Evolutionary conservation across 768 basidiomycete species (phyloP), one percentile per base, ranked within the genome.

Genomic region (Macrolepiota dolichaula): DNA sequence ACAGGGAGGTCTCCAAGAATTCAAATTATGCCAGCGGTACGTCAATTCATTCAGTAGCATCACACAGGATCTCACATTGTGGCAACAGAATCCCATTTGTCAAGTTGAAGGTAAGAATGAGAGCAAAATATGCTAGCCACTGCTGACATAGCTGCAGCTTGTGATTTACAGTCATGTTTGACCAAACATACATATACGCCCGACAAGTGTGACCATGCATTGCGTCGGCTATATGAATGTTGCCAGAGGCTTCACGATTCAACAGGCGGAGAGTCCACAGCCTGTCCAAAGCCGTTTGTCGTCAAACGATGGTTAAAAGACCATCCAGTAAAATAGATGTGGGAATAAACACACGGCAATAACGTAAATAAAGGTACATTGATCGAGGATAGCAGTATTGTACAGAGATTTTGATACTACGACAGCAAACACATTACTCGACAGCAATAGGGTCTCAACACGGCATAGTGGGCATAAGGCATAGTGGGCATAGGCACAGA

Each of bases 151-250:
- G 42, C 37, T 19, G 17, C 65, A 91, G 89, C 89, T 0, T 91
- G 89, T 67, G 70, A 76, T 22, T 73, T 91, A 2, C 89, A 90
- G 47, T 59, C 74, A 1, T 91, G 89, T 67, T 75, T 91, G 32
- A 79, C 78, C 55, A 84, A 80, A 62, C 81, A 90, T 69, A 87
- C 85, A 0, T 90, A 88, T 66, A 66, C 64, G 2, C 88, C 86
- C 0, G 87, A 88, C 19, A 84, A 79, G 63, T 91, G 89, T 66
- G 75, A 85, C 46, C 67, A 72, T 9, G 68, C 78, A 11, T 67
- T 90, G 22, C 74, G 80, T 54, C 75, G 72, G 24, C 76, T 91
- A 17, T 91, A 91, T 67, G 59, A 67, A 59, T 91, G 89, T 64
- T 91, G 89, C 66, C 74, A 80, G 47, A 58, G 68, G 27, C 81